phyloP scores from a whole-genome alignment of 345 rosid genomes.

The Kernera saxatilis region DNA sequence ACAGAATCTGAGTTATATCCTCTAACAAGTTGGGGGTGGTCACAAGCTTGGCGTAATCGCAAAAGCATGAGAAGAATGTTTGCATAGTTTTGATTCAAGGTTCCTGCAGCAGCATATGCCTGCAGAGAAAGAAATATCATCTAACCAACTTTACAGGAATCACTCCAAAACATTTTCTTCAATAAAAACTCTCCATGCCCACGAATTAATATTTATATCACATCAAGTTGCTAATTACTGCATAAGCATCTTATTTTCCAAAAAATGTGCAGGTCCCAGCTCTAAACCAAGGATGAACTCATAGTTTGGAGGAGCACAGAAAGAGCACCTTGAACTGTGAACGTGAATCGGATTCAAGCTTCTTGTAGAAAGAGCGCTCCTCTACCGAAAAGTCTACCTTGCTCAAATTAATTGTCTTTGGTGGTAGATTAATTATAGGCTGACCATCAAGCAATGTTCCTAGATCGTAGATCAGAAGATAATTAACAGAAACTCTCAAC shows the following conservation, averaged over 20 bases:
- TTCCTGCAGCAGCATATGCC: slow-evolving; percentile 96
- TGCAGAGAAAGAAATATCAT: slow-evolving; percentile 26
- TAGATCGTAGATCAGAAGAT: slow-evolving; percentile 31
- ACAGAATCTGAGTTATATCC: slow-evolving; percentile 49
- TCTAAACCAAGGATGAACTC: slow-evolving; percentile 1
- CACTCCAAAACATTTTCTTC: slow-evolving; percentile 1
- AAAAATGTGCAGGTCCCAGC: not conserved
- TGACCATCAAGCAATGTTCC: slow-evolving; percentile 80
- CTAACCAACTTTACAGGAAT: not conserved
- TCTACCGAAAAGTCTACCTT: slow-evolving; percentile 73
- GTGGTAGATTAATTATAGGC: slow-evolving; percentile 84
- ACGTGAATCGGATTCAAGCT: slow-evolving; percentile 77
- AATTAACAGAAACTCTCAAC: slow-evolving; percentile 19
- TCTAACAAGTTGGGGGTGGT: slow-evolving; percentile 82
- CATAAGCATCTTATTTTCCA: not conserved
- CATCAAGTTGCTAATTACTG: not conserved
- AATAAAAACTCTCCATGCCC: not conserved
- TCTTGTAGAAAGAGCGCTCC: slow-evolving; percentile 79
- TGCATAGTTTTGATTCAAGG: slow-evolving; percentile 88
- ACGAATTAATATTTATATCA: not conserved
- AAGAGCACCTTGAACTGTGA: slow-evolving; percentile 75
- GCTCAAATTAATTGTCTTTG: slow-evolving; percentile 54
- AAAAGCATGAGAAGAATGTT: slow-evolving; percentile 94
- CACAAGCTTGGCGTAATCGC: slow-evolving; percentile 97
- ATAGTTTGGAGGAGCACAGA: not conserved